These are phyloP conservation scores for Aspergillus sp. DNA, from an alignment of 2,329 filamentous ascomycete species.

Conservation along the genomic window DNA sequence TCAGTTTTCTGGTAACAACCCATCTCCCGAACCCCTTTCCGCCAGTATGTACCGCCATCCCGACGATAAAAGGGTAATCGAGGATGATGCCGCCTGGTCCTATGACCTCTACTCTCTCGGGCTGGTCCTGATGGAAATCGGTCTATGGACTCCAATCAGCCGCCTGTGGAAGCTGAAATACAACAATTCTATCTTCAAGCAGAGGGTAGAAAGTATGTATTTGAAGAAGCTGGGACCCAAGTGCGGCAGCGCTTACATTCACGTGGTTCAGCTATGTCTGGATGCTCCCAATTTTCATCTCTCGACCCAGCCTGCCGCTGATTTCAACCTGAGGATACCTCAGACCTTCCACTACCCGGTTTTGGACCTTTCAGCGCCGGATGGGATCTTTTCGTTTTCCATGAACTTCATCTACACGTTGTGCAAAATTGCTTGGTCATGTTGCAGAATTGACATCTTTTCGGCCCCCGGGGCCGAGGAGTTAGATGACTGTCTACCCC, in stretches of 20 bases:
- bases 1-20: conserved; percentile 56
- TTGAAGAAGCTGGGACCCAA: conserved; percentile 61
- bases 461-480: conserved; percentile 40
- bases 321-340: conserved; percentile 41
- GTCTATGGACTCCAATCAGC: conserved; percentile 62
- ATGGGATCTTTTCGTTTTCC: conserved; percentile 43
- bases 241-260: conserved; percentile 64
- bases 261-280: conserved; percentile 62
- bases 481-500: conserved; percentile 42
- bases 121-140: conserved; percentile 62
- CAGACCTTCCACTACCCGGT: conserved; percentile 44
- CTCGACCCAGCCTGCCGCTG: conserved; percentile 43
- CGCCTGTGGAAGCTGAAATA: conserved; percentile 67
- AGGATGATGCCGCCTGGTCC: conserved; percentile 41
- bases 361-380: conserved; percentile 41
- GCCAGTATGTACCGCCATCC: conserved; percentile 64
- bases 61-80: conserved; percentile 42
- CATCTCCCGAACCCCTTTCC: conserved; percentile 44
- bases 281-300: conserved; percentile 54
- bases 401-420: conserved; percentile 47
- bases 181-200: conserved; percentile 61
- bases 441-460: conserved; percentile 43
- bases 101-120: conserved; percentile 63
- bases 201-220: conserved; percentile 63
- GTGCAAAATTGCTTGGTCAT: conserved; percentile 43